Percentiles rank a stretch among this genome's conserved stretches.
Evolutionary conservation across 192 early-diverging fungal genomes (phyloP).

Genomic region (Bifiguratus adelaidae): DNA sequence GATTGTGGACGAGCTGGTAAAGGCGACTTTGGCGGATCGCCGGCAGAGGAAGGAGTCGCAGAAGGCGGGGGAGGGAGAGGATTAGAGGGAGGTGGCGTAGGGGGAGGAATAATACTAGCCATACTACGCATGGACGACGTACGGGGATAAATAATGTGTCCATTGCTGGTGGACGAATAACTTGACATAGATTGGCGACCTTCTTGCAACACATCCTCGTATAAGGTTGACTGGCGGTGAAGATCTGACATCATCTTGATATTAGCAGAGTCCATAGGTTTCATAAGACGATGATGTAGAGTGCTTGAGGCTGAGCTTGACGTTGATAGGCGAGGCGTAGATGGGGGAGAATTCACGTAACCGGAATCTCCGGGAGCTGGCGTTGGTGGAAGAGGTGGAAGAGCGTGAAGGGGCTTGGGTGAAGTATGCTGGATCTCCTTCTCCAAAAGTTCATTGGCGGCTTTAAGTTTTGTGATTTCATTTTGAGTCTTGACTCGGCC

Average conservation of each 20-base stretch:
- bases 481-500: conserved; percentile 14
- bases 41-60: background rate
- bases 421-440: conserved; percentile 23
- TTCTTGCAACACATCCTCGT: too few relatives aligned
- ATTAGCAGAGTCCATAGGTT: too few relatives aligned
- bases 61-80: conserved; percentile 5
- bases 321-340: background rate
- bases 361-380: background rate
- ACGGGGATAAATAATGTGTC: too few relatives aligned
- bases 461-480: conserved; percentile 15
- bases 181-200: too few relatives aligned
- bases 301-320: background rate
- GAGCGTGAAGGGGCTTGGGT: background rate
- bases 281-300: background rate
- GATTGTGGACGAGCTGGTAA: background rate
- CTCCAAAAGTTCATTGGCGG: conserved; percentile 22
- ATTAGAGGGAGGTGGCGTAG: conserved; percentile 8
- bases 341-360: background rate
- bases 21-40: background rate
- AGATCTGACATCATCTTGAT: too few relatives aligned
- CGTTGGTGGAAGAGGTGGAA: background rate
- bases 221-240: too few relatives aligned
- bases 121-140: too few relatives aligned
- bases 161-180: too few relatives aligned
- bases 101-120: too few relatives aligned